phyloP scores from a whole-genome alignment of 371 early-diverging fungal species.

The Mortierella polycephala region DNA sequence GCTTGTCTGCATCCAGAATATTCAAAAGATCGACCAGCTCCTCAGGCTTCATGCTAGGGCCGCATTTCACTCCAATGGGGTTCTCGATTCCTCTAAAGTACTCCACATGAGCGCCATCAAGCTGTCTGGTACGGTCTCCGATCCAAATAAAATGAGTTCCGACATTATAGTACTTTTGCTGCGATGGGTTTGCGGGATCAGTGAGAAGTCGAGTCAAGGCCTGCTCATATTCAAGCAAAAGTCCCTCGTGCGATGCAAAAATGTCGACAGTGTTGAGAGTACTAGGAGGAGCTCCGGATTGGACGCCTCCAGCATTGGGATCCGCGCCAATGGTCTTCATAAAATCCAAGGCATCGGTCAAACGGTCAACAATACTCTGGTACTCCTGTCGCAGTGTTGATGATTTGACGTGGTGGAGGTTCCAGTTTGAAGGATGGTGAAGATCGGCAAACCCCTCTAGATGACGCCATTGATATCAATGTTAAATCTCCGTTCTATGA shows the following conservation, averaged over 20 bases:
- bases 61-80: conserved; percentile 97
- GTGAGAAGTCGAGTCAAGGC: conserved; percentile 79
- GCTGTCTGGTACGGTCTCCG: conserved; percentile 96
- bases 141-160: conserved; percentile 97
- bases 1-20: conserved; percentile 87
- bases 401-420: conserved; percentile 88
- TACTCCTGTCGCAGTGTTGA: conserved; percentile 86
- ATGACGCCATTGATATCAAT: neutral
- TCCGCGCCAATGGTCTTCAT: conserved; percentile 93
- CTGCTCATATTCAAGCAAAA: conserved; percentile 92
- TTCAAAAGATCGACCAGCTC: conserved; percentile 85
- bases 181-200: conserved; percentile 58
- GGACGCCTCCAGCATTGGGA: conserved; percentile 35
- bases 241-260: conserved; percentile 95
- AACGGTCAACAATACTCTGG: conserved; percentile 84
- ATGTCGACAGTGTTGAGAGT: conserved; percentile 83
- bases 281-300: conserved; percentile 39
- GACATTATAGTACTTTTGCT: conserved; percentile 73
- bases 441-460: conserved; percentile 74
- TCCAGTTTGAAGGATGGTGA: conserved; percentile 91
- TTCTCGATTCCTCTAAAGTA: conserved; percentile 95
- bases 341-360: conserved; percentile 91
- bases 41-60: conserved; percentile 89
- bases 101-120: conserved; percentile 95
- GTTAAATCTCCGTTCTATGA: conserved; percentile 1